Percentiles rank a stretch among this genome's conserved stretches.
Conservation (phyloP, 2,329 filamentous ascomycete species). For the Claviceps fusiformis region DNA sequence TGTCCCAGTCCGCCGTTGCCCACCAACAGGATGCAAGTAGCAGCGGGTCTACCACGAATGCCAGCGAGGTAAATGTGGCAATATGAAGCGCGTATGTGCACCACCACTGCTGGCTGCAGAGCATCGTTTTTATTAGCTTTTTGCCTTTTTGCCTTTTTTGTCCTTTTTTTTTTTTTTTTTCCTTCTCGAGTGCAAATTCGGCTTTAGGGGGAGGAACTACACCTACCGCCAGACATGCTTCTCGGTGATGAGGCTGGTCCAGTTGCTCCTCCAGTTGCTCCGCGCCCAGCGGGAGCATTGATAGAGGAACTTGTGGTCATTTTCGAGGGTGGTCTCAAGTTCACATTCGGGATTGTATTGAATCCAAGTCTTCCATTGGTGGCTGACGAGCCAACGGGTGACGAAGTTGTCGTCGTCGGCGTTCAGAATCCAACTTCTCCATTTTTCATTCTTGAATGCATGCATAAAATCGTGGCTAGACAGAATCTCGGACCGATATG, state of each 20-base stretch:
- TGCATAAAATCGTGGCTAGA: constrained; percentile 75
- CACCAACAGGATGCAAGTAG: constrained; percentile 57
- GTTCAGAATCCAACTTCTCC: constrained; percentile 79
- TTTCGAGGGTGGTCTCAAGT: constrained; percentile 84
- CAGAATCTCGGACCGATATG: constrained; percentile 79
- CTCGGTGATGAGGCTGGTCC: constrained; percentile 77
- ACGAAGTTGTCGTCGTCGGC: constrained; percentile 98
- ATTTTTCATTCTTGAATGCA: constrained; percentile 83
- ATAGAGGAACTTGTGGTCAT: constrained; percentile 76
- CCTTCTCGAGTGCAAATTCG: background rate
- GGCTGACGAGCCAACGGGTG: constrained; percentile 84
- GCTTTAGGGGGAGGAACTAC: background rate
- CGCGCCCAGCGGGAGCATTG: constrained; percentile 92
- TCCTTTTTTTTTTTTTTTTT: no score
- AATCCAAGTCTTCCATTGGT: constrained; percentile 88
- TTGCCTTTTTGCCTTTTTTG: no score
- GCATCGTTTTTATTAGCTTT: constrained; percentile 2
- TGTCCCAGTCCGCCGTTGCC: constrained; percentile 50
- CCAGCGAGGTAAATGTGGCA: constrained; percentile 82
- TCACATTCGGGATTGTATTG: constrained; percentile 88
- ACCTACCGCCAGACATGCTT: constrained; percentile 78
- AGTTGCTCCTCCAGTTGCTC: constrained; percentile 96
- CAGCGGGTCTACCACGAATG: constrained; percentile 63
- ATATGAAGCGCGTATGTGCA: constrained; percentile 86
- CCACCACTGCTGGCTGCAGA: constrained; percentile 70